Evolutionary conservation across 2,329 filamentous ascomycete genomes (phyloP), one percentile per base, ranked within the genome.

Genomic region (Nothophaeocryptopus gaeumannii): DNA sequence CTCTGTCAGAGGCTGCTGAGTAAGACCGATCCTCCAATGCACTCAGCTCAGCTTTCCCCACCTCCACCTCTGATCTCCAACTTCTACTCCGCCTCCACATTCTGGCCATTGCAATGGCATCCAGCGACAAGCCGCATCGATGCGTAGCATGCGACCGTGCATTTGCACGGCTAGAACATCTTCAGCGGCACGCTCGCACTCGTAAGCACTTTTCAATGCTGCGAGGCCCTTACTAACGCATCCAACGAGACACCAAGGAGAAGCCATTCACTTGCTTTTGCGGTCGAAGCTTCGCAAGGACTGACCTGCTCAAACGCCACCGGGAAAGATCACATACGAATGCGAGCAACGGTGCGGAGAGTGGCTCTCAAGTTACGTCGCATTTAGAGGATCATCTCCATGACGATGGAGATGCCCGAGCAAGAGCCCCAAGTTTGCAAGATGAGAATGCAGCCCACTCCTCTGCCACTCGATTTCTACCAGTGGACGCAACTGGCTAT

Each of bases 231-330:
- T 11, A 20, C 39, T 41, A 30, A 41, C 31, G 39, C 32, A 15
- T 13, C 10, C 8, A 12, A 31, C 58, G n/a, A 51, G 42, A 51
- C 34, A 51, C 49, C 2, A 51, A 51, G 9, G 49, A 51, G 33
- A 46, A 47, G 44, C 44, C 49, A 2, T 51, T 51, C 33, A 34
- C n/a, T 11, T 51, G 49, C 14, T 35, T 45, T 10, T 51, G 49
- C 32, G 49, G 43, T 12, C 38, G 39, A 13, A 26, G 43, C 2
- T 51, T 51, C 29, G 33, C 43, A 8, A 43, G 49, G 12, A 46
- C 40, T 14, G 43, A 51, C 29, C 30, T 51, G 5, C 15, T 51
- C 3, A 51, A 47, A 20, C 39, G 49, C 15, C 49, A 51, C 32
- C 20, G 39, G 31, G n/a, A 14, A 15, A 30, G 32, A n/a, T 41